Evolutionary conservation across 768 basidiomycete genomes (phyloP).

Genomic region (Trametes sanguinea): DNA sequence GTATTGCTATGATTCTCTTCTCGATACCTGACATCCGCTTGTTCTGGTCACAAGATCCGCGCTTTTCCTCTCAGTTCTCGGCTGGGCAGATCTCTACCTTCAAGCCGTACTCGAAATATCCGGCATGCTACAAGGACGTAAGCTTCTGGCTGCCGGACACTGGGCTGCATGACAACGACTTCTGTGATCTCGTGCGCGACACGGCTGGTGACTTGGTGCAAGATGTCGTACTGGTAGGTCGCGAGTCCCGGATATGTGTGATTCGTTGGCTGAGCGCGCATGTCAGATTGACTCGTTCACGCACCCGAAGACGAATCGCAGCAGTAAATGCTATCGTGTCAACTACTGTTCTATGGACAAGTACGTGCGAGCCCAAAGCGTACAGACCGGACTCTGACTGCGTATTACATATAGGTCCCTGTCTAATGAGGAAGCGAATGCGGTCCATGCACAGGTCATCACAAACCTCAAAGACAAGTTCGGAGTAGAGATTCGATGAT

Average conservation of each 20-base stretch:
- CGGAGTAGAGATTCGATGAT: slow-evolving; percentile 84
- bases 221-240: slow-evolving; percentile 77
- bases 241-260: neutral
- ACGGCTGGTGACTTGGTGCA: slow-evolving; percentile 92
- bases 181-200: slow-evolving; percentile 93
- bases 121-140: slow-evolving; percentile 90
- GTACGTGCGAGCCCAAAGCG: slow-evolving; percentile 40
- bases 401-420: slow-evolving; percentile 57
- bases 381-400: neutral
- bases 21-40: slow-evolving; percentile 96
- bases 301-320: slow-evolving; percentile 83
- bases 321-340: slow-evolving; percentile 85
- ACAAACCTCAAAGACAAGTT: slow-evolving; percentile 58
- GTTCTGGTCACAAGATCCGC: slow-evolving; percentile 91
- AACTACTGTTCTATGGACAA: slow-evolving; percentile 98
- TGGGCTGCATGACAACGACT: slow-evolving; percentile 90
- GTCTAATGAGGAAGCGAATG: slow-evolving; percentile 87
- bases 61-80: slow-evolving; percentile 87
- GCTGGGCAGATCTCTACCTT: slow-evolving; percentile 78
- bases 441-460: slow-evolving; percentile 66
- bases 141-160: slow-evolving; percentile 81
- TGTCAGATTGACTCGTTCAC: slow-evolving; percentile 85
- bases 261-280: slow-evolving; percentile 9
- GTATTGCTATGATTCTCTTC: slow-evolving; percentile 97
- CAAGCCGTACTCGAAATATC: slow-evolving; percentile 91